These are phyloP conservation scores for Apiospora malaysiana DNA, from an alignment of 2,329 filamentous ascomycete species.

Conservation along the genomic window DNA sequence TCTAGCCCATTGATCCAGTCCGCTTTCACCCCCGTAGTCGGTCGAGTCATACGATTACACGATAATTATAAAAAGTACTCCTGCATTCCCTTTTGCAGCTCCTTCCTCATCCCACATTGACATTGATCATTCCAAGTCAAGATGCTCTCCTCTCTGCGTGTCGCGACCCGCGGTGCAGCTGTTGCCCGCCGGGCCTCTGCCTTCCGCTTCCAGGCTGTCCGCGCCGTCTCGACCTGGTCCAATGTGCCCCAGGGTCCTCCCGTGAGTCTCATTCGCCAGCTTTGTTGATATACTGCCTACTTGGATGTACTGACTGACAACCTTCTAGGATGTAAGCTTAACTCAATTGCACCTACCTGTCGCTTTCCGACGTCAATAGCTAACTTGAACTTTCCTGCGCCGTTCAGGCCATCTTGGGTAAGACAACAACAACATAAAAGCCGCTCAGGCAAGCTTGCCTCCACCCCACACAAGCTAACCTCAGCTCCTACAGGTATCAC, in stretches of 20 bases:
- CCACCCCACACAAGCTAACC: constrained; percentile 20
- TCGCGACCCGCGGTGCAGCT: constrained; percentile 56
- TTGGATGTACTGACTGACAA: constrained; percentile 18
- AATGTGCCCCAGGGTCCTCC: constrained; percentile 93
- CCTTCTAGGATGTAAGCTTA: constrained; percentile 32
- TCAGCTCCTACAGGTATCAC: constrained; percentile 71
- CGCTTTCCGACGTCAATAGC: constrained; percentile 24
- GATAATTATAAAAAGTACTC: not conserved
- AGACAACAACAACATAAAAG: constrained; percentile 35
- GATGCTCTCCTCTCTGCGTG: constrained; percentile 60
- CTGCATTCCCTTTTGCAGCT: not conserved
- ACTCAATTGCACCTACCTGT: not conserved
- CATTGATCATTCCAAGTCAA: constrained; percentile 32
- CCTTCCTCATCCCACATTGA: not conserved
- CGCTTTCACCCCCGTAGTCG: constrained; percentile 3
- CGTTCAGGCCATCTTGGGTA: constrained; percentile 77
- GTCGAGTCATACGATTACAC: constrained; percentile 15
- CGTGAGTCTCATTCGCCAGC: constrained; percentile 60
- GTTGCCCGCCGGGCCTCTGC: constrained; percentile 45
- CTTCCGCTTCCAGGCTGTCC: constrained; percentile 49
- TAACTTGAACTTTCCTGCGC: constrained; percentile 29
- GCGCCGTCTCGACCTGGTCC: constrained; percentile 82
- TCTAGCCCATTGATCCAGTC: not conserved
- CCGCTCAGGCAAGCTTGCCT: not conserved
- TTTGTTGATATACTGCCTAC: constrained; percentile 28